Base-by-base conservation (phyloP, 2,329 filamentous ascomycete species). In the Madurella mycetomatis region DNA sequence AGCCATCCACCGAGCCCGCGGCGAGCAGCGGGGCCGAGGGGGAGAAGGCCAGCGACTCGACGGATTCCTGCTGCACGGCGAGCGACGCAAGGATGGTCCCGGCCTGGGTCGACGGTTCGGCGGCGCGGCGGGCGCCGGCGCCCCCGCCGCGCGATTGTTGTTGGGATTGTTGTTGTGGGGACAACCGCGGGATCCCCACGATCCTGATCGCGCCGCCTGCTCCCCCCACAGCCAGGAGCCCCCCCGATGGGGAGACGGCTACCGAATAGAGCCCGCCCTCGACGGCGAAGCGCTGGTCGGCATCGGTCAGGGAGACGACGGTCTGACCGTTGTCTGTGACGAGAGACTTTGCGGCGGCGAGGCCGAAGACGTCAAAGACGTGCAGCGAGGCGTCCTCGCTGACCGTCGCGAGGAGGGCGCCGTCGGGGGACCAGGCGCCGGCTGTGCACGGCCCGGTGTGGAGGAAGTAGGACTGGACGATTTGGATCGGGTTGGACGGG, bases 221-320 rank as follows among this genome's bases (percentile, higher is more conserved):
- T 56, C 94, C 94, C 53, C 94, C 94, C 0, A 90, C 89, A 0
- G 90, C 92, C 1, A 91, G 84, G 59, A 95, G 87, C 0, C 86
- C 77, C 40, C 90, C 88, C 15, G 83, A 84, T 0, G 92, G 91
- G 5, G 92, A 87, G 60, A 96, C 77, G 16, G 89, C 90, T 37
- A 96, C 82, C 40, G 87, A 90, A 79, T 91, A 97, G 1, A 99
- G 77, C 0, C 94, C 94, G 19, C 92, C 94, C 55, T 96, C 89
- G 47, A 97, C 88, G 32, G 83, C 85, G 74, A 99, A 99, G 45
- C 94, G 85, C 75, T 95, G 89, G 72, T 99, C 94, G 13, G 83
- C 79, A 0, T 80, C 81, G 1, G 88, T 96, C 44, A 96, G 77
- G 0, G 84, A 85, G 7, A 97, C 83, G 12, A 92, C 84, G 0